These are phyloP conservation scores for Suillus spraguei DNA, from an alignment of 768 basidiomycete genomes.

Conservation along the genomic window DNA sequence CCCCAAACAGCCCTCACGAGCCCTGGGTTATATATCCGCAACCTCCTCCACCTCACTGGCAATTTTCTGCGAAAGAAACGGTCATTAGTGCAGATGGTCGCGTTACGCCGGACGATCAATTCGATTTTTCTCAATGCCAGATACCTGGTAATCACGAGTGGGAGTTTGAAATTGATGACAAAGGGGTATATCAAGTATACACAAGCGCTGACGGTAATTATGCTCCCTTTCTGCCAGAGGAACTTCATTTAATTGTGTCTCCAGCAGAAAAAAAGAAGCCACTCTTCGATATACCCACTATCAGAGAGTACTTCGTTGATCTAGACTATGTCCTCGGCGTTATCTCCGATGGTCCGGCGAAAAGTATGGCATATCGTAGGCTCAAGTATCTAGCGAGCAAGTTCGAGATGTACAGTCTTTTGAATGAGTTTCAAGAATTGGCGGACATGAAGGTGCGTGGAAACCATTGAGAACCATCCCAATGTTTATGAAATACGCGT, in stretches of 20 bases:
- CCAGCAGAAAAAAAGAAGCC: constrained; percentile 49
- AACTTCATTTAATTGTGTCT: neutral
- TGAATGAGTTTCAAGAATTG: constrained; percentile 93
- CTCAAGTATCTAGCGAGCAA: constrained; percentile 92
- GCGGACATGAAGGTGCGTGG: constrained; percentile 92
- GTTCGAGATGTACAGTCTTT: constrained; percentile 88
- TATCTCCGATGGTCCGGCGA: constrained; percentile 94
- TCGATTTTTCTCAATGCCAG: constrained; percentile 68
- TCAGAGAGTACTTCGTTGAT: constrained; percentile 95
- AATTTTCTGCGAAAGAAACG: constrained; percentile 63
- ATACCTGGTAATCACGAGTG: constrained; percentile 71
- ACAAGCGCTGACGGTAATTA: constrained; percentile 23
- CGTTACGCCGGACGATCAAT: constrained; percentile 41
- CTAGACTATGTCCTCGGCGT: constrained; percentile 89
- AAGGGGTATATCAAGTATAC: constrained; percentile 92
- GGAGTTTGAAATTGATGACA: constrained; percentile 77
- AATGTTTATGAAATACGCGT: neutral
- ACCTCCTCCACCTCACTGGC: constrained; percentile 97
- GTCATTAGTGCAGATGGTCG: constrained; percentile 44
- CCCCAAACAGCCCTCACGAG: constrained; percentile 38
- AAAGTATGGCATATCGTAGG: constrained; percentile 91
- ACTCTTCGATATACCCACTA: constrained; percentile 75
- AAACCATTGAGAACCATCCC: neutral
- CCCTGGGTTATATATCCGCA: constrained; percentile 91
- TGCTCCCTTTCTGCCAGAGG: neutral